Conservation (phyloP, 164 flowering plant genomes). For the Kingdonia uniflora region DNA sequence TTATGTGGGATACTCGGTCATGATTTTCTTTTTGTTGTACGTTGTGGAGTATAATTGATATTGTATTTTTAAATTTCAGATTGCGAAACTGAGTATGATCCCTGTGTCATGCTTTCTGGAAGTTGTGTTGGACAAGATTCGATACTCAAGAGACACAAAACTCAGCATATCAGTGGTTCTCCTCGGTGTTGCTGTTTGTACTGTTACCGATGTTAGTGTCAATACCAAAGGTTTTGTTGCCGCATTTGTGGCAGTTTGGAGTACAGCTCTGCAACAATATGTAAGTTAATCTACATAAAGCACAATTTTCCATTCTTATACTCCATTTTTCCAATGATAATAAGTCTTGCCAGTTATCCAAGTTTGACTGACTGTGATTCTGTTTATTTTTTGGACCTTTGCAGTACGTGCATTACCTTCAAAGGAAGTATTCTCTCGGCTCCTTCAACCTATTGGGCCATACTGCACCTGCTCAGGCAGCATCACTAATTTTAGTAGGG, state of each 20-base stretch:
- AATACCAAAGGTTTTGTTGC: slow-evolving; percentile 70
- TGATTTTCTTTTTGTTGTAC: neutral
- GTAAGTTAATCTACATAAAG: slow-evolving; percentile 35
- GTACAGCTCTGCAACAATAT: slow-evolving; percentile 81
- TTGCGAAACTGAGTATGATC: slow-evolving; percentile 92
- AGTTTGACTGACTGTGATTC: neutral
- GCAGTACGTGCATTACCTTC: slow-evolving; percentile 82
- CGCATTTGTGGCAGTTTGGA: slow-evolving; percentile 83
- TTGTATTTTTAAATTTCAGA: slow-evolving; percentile 22
- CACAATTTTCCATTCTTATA: neutral
- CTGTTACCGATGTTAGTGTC: slow-evolving; percentile 87
- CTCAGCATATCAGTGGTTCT: slow-evolving; percentile 73
- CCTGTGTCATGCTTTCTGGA: slow-evolving; percentile 76
- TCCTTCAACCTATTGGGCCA: slow-evolving; percentile 85
- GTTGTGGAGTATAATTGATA: neutral
- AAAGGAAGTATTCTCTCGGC: slow-evolving; percentile 70
- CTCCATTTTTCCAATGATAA: too few relatives aligned
- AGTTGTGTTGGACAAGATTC: slow-evolving; percentile 59
- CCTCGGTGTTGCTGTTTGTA: slow-evolving; percentile 85
- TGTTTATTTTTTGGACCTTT: slow-evolving; percentile 1
- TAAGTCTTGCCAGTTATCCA: neutral
- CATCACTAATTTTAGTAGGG: slow-evolving; percentile 54
- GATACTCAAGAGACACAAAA: slow-evolving; percentile 80
- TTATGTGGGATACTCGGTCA: neutral
- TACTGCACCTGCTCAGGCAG: slow-evolving; percentile 89